Evolutionary conservation across 2,329 filamentous ascomycete species (phyloP).

Genomic region (Mariannaea sp.): DNA sequence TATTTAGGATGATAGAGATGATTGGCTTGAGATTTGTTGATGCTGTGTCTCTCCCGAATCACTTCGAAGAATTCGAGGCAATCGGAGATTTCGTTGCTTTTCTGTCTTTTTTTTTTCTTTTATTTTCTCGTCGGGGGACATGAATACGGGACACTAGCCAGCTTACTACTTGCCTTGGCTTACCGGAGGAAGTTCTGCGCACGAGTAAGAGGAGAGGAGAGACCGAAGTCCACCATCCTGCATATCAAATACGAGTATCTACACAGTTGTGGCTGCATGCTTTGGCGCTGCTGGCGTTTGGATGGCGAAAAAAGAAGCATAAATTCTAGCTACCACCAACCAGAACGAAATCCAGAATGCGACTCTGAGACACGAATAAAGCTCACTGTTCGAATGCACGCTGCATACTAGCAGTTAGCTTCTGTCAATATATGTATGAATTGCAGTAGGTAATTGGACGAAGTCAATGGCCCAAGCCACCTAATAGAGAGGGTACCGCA

Average conservation of each 20-base stretch:
- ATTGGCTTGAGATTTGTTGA: neutral
- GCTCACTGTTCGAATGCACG: neutral
- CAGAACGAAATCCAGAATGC: neutral
- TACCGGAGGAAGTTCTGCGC: too few relatives aligned
- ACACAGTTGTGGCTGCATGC: too few relatives aligned
- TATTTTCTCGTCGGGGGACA: neutral
- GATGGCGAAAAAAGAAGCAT: neutral
- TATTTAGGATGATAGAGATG: neutral
- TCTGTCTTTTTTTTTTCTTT: neutral
- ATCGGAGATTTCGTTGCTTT: neutral
- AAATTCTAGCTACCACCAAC: neutral
- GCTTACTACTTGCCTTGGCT: too few relatives aligned
- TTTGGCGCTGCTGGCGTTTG: too few relatives aligned
- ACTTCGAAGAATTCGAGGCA: neutral
- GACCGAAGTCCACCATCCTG: too few relatives aligned
- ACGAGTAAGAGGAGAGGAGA: too few relatives aligned
- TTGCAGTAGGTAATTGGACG: too few relatives aligned
- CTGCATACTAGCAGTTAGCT: neutral
- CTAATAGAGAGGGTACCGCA: neutral
- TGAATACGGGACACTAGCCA: neutral
- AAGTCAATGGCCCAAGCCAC: neutral
- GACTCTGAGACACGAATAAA: neutral
- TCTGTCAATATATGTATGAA: too few relatives aligned
- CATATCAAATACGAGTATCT: too few relatives aligned
- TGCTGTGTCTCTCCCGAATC: neutral